Evolutionary conservation across 257 asterid genomes (phyloP).

Genomic region (Jasminum sambac): DNA sequence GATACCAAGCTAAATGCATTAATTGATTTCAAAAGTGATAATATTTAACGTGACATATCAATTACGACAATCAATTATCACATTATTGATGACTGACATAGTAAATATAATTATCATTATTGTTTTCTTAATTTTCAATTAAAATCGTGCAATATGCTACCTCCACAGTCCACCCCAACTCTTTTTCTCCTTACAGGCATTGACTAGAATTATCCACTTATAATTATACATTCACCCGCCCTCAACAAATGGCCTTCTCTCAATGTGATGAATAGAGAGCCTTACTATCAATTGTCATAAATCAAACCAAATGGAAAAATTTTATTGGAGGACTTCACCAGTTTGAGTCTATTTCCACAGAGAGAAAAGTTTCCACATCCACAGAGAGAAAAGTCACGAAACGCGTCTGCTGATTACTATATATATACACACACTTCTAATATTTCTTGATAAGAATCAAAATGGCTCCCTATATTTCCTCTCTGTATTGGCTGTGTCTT

Average conservation of each 20-base stretch:
- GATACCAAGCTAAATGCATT: no score
- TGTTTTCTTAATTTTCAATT: no score
- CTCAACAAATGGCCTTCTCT: neutral
- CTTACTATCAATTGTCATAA: neutral
- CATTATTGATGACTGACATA: no score
- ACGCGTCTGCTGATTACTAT: neutral
- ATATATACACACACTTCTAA: neutral
- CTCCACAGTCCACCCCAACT: no score
- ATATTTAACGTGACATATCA: no score
- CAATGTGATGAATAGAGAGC: neutral
- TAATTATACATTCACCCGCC: neutral
- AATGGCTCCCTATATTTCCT: conserved; percentile 24
- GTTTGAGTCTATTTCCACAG: neutral
- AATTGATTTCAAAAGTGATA: no score
- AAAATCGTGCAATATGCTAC: no score
- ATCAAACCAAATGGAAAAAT: neutral
- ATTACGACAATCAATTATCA: no score
- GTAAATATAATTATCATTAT: no score
- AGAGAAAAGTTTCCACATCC: no score
- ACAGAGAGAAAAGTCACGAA: conserved; percentile 22
- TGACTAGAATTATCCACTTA: no score
- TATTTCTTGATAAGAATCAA: neutral
- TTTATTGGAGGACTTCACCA: neutral
- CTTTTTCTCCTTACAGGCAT: no score
- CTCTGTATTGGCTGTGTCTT: conserved; percentile 25